Evolutionary conservation across 805 yeast genomes (phyloP).

Genomic region (Saturnispora galanensis): DNA sequence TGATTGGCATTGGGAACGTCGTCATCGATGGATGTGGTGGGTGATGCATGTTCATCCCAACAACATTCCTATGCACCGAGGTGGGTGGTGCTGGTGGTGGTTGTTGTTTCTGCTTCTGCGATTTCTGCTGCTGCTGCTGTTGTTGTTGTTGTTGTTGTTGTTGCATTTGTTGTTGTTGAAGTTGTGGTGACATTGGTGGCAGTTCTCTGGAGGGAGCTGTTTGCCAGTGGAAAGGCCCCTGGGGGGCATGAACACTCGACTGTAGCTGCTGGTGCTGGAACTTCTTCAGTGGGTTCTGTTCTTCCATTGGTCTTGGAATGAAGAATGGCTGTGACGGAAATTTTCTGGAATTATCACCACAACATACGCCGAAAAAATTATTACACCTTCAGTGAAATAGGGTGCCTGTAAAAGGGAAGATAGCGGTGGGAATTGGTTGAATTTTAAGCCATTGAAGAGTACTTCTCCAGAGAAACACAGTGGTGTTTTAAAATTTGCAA

Average conservation of each 20-base stretch:
- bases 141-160: neutral
- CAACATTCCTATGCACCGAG: neutral
- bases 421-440: too few species aligned
- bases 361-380: too few species aligned
- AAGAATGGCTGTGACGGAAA: too few species aligned
- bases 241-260: neutral
- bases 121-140: neutral
- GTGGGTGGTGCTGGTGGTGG: neutral
- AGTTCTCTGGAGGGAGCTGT: constrained; percentile 1
- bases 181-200: neutral
- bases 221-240: constrained; percentile 3
- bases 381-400: too few species aligned
- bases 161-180: neutral
- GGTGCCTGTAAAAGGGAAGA: too few species aligned
- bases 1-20: constrained; percentile 2
- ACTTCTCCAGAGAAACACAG: too few species aligned
- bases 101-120: neutral
- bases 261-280: too few species aligned
- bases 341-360: too few species aligned
- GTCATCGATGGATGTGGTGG: neutral
- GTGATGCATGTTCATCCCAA: constrained; percentile 1
- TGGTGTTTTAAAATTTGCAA: too few species aligned
- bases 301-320: too few species aligned
- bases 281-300: too few species aligned
- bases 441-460: too few species aligned